These are phyloP conservation scores for Pisolithus thermaeus DNA, from an alignment of 1,284 basidiomycete species.

Conservation along the genomic window DNA sequence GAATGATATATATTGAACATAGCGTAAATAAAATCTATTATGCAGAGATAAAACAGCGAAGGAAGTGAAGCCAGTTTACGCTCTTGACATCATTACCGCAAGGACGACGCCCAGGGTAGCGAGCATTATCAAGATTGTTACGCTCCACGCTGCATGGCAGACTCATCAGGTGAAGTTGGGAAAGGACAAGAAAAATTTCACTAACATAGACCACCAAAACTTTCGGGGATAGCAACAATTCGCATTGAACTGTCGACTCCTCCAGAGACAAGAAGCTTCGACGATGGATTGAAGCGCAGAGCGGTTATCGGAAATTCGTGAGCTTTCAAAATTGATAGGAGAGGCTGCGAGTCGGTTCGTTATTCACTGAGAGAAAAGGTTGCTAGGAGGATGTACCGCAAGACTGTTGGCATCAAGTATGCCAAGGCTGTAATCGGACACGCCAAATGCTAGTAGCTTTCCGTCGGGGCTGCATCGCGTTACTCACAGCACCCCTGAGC, in stretches of 20 bases:
- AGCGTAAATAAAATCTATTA: conserved; percentile 18
- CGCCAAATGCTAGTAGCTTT: conserved; percentile 77
- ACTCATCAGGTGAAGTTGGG: conserved; percentile 4
- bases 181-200: conserved; percentile 10
- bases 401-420: conserved; percentile 80
- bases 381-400: conserved; percentile 42
- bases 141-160: conserved; percentile 35
- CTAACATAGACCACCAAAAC: conserved; percentile 49
- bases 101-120: conserved; percentile 23
- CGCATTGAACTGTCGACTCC: conserved; percentile 90
- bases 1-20: conserved; percentile 4
- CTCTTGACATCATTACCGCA: conserved; percentile 26
- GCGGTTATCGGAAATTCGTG: conserved; percentile 95
- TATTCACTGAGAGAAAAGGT: conserved; percentile 3
- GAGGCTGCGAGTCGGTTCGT: conserved; percentile 49
- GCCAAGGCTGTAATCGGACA: conserved; percentile 83
- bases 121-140: conserved; percentile 34
- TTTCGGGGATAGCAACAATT: conserved; percentile 69
- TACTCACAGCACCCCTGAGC: conserved; percentile 2
- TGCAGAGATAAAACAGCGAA: conserved; percentile 20
- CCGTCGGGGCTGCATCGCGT: conserved; percentile 63
- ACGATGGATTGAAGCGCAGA: conserved; percentile 81
- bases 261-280: conserved; percentile 81
- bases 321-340: conserved; percentile 84
- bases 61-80: neutral